Percentiles rank a stretch among this genome's conserved stretches.
Conservation (phyloP, 164 flowering plant genomes). For the Magnolia officinalis region DNA sequence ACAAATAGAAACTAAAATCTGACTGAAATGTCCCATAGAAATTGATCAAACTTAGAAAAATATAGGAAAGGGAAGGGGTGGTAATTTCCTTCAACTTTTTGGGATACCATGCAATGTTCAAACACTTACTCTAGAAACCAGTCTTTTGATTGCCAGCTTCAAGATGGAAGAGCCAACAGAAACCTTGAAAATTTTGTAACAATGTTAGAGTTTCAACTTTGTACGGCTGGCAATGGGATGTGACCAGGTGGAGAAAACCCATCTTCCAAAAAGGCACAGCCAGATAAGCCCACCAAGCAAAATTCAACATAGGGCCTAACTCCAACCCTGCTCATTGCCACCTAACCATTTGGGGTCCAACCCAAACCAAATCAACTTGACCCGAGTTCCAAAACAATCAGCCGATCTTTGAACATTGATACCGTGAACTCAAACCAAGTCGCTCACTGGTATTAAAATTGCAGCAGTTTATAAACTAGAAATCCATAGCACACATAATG, state of each 20-base stretch:
- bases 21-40: too few species aligned
- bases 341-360: background rate
- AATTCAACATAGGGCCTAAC: background rate
- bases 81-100: background rate
- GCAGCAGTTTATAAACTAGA: background rate
- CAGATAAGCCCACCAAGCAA: background rate
- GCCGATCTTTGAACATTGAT: background rate
- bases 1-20: background rate
- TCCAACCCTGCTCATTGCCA: background rate
- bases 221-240: too few species aligned
- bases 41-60: background rate
- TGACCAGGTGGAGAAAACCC: too few species aligned
- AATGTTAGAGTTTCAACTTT: background rate
- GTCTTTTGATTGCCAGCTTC: background rate
- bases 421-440: background rate
- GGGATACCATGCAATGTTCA: background rate
- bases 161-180: background rate
- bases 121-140: background rate
- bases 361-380: background rate
- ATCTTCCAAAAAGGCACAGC: too few species aligned
- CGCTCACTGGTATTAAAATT: background rate
- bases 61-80: background rate
- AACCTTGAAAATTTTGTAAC: background rate
- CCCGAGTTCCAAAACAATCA: background rate
- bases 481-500: background rate